Percentiles rank a stretch among this genome's conserved stretches.
phyloP scores from a whole-genome alignment of 2,329 filamentous ascomycete species.

The Aspergillus jensenii region DNA sequence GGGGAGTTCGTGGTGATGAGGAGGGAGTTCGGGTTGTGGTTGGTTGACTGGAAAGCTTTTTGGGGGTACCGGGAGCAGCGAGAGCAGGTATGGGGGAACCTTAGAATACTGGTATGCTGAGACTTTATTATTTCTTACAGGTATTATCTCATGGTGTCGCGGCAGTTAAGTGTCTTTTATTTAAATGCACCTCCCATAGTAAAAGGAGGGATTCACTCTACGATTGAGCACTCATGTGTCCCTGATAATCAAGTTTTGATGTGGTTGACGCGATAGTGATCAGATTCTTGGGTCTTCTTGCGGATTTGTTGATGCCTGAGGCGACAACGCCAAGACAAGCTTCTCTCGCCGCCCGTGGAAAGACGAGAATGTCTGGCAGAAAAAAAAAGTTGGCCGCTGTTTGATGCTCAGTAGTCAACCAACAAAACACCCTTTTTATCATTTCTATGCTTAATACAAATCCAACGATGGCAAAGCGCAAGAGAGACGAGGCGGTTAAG shows the following conservation, averaged over 20 bases:
- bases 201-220: background rate
- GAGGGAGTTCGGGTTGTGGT: slow-evolving; percentile 19
- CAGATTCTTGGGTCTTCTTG: background rate
- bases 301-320: background rate
- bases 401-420: background rate
- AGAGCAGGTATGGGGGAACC: slow-evolving; percentile 10
- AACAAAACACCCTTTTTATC: background rate
- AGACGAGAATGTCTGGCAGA: slow-evolving; percentile 20
- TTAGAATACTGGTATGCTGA: slow-evolving; percentile 1
- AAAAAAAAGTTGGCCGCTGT: slow-evolving; percentile 26
- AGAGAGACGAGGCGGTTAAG: slow-evolving; percentile 39
- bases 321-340: background rate
- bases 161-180: background rate
- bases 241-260: slow-evolving; percentile 4
- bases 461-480: slow-evolving; percentile 44
- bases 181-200: background rate
- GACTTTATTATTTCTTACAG: background rate
- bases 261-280: slow-evolving; percentile 6
- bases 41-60: slow-evolving; percentile 21
- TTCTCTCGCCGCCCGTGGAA: slow-evolving; percentile 14
- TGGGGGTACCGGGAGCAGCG: slow-evolving; percentile 19
- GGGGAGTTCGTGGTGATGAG: slow-evolving; percentile 26
- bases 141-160: background rate
- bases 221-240: background rate
- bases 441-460: background rate